These are phyloP conservation scores for Leccinum colubrinum DNA, from an alignment of 1,284 basidiomycete species.

Conservation along the genomic window DNA sequence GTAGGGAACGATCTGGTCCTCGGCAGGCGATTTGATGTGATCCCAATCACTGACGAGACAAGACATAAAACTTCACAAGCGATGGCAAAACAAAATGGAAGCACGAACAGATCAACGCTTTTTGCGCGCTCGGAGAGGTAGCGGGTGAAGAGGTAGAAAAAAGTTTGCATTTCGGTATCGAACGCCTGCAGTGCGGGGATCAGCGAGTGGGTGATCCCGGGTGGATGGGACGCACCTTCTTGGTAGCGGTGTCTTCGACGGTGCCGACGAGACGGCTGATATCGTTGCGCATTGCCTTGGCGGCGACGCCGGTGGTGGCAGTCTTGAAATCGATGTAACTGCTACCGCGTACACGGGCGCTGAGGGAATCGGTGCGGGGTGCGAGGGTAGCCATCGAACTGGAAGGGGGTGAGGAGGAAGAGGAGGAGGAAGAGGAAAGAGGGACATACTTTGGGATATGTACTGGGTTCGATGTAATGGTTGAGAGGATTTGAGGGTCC, in stretches of 20 bases:
- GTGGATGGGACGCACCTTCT: conserved; percentile 62
- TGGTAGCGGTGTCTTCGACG: conserved; percentile 75
- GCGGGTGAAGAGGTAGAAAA: conserved; percentile 99
- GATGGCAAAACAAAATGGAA: conserved; percentile 15
- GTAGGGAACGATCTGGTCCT: conserved; percentile 93
- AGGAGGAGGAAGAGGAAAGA: conserved; percentile 3
- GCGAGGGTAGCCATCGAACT: conserved; percentile 56
- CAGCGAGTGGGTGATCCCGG: conserved; percentile 4
- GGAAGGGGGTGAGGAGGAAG: conserved; percentile 9
- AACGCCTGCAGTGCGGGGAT: conserved; percentile 67
- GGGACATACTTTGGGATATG: conserved; percentile 48
- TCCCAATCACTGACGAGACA: conserved; percentile 83
- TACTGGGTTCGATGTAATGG: conserved; percentile 59
- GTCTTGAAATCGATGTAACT: conserved; percentile 93
- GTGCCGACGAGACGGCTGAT: conserved; percentile 89
- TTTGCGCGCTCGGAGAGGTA: conserved; percentile 96
- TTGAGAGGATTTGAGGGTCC: conserved; percentile 61
- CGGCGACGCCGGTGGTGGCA: conserved; percentile 95
- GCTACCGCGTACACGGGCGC: conserved; percentile 62
- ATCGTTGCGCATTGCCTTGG: conserved; percentile 99
- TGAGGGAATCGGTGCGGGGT: conserved; percentile 61
- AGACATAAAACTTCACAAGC: conserved; percentile 11
- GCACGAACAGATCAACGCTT: conserved; percentile 87
- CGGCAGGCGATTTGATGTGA: conserved; percentile 92
- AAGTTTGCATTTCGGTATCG: conserved; percentile 97